Evolutionary conservation across 2,329 filamentous ascomycete genomes (phyloP).

Genomic region (Purpureocillium lavendulum): DNA sequence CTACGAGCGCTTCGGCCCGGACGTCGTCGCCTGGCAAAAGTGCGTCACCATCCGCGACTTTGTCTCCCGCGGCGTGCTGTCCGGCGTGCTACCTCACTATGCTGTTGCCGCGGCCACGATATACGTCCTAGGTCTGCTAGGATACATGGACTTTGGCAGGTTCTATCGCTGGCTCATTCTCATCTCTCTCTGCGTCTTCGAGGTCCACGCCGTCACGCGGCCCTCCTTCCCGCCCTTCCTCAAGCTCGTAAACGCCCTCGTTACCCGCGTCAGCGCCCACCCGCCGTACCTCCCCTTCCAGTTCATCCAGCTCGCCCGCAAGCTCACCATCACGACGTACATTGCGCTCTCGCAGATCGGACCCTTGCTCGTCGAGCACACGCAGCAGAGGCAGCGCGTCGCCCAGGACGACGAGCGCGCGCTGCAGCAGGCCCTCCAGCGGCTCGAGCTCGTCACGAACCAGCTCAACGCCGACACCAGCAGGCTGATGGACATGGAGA

Average conservation of each 20-base stretch:
- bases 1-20: constrained; percentile 81
- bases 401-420: constrained; percentile 36
- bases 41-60: constrained; percentile 66
- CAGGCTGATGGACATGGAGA: constrained; percentile 66
- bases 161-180: constrained; percentile 59
- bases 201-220: constrained; percentile 47
- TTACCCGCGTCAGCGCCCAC: constrained; percentile 31
- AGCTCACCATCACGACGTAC: constrained; percentile 68
- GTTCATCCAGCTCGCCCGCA: constrained; percentile 65
- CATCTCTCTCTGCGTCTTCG: constrained; percentile 43
- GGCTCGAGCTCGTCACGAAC: constrained; percentile 52
- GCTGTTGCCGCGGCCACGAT: constrained; percentile 46
- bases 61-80: constrained; percentile 55
- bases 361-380: constrained; percentile 48
- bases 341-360: constrained; percentile 78
- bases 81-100: constrained; percentile 53
- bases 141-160: constrained; percentile 59
- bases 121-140: constrained; percentile 53
- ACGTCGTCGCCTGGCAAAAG: constrained; percentile 56
- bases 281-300: constrained; percentile 78
- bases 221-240: constrained; percentile 41
- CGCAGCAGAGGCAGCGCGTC: constrained; percentile 17
- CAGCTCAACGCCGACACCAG: constrained; percentile 61
- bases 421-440: constrained; percentile 54
- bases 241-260: constrained; percentile 34